Percentiles rank a stretch among this genome's conserved stretches.
Evolutionary conservation across 352 stramenopile genomes (phyloP).

Genomic region (Achlya hypogyna): DNA sequence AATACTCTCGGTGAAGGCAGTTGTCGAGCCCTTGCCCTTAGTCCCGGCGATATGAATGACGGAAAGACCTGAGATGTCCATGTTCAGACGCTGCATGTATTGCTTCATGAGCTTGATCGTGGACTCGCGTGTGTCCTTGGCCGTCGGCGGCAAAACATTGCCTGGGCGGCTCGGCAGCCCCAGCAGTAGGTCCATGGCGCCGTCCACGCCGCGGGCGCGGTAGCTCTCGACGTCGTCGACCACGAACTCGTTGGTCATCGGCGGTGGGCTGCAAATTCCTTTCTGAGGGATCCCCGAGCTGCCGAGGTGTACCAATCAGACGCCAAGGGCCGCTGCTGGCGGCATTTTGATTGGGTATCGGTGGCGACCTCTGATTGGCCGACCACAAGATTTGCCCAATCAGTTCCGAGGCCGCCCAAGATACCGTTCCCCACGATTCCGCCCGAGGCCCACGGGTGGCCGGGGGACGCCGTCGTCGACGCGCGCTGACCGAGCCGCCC

Average conservation of each 20-base stretch:
- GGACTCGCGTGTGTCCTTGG: conserved; percentile 41
- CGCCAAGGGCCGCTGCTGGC: neutral
- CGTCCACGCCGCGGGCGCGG: conserved; percentile 23
- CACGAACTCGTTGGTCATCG: conserved; percentile 5
- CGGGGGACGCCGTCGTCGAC: neutral
- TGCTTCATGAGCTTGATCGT: conserved; percentile 76
- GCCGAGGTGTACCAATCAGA: neutral
- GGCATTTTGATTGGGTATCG: neutral
- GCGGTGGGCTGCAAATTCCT: neutral
- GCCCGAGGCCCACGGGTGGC: too few relatives aligned
- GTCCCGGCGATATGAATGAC: conserved; percentile 92
- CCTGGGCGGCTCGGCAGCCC: conserved; percentile 48
- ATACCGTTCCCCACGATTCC: neutral
- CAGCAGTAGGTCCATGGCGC: conserved; percentile 46
- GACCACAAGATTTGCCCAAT: neutral
- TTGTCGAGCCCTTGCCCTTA: conserved; percentile 94
- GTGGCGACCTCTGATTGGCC: neutral
- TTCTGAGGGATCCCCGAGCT: neutral
- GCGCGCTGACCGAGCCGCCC: too few relatives aligned
- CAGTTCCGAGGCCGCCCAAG: neutral
- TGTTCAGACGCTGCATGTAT: conserved; percentile 47
- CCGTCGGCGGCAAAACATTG: conserved; percentile 31
- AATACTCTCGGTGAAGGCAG: conserved; percentile 78
- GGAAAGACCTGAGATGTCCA: conserved; percentile 47
- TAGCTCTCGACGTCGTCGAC: conserved; percentile 3